Base-by-base conservation (phyloP, 371 early-diverging fungal species). In the Apophysomyces ossiformis region DNA sequence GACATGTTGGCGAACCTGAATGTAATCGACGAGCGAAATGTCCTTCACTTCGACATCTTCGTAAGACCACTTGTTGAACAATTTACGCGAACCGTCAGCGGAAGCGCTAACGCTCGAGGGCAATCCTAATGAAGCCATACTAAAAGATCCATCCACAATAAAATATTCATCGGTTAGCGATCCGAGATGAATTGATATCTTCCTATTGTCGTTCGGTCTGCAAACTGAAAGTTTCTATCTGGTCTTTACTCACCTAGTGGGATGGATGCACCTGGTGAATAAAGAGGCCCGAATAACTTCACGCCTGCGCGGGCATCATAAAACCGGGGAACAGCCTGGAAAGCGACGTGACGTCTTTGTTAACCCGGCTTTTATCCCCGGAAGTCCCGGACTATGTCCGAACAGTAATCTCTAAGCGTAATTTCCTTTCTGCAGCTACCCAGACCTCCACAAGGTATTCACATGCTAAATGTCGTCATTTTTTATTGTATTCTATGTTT, bases 41-140 rank as follows among this genome's bases (percentile, higher is more conserved):
- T 98, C 97, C 89, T 96, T 96, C 83, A 95, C 89, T 83, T 95
- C 95, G 75, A 97, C 92, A 79, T 94, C 96, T 66, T 96, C 96
- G 83, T 91, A 97, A 77, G 92, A 88, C 96, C 96, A 96, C 89
- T 95, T 95, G 90, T 94, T 92, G 90, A 95, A 95, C 65, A 95
- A 89, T 75, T 85, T 89, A 73, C 86, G 84, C 69, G 87, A 76
- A 77, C 83, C 86, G 75, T 88, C 85, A 70, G 83, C 83, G 79
- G 82, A 83, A 68, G 79, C 79, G 67, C 72, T 64, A 74, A 87
- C 79, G 78, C 84, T 87, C 72, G 88, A 85, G 77, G 87, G 89
- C 81, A 88, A 81, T 74, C 80, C 81, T 72, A 85, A 76, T 78
- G 86, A 78, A 83, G 81, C 85, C 87, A 87, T 87, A 72, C 62